Percentiles rank a stretch among this genome's conserved stretches.
Conservation (phyloP, 2,329 filamentous ascomycete species). For the Spiromastix sp. region DNA sequence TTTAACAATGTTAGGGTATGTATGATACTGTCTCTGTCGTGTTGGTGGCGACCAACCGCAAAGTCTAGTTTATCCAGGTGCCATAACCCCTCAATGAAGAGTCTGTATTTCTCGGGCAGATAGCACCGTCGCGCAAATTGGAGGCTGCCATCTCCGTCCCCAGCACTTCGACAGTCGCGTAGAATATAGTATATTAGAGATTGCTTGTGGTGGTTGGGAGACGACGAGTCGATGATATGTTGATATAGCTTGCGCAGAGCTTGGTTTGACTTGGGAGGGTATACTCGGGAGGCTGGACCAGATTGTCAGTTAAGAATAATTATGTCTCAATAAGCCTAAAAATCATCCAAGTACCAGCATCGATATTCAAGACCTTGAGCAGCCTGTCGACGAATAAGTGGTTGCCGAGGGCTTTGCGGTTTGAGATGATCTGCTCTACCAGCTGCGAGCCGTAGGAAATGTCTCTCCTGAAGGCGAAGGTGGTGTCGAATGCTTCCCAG, state of each 20-base stretch:
- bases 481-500: conserved; percentile 55
- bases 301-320: conserved; percentile 3
- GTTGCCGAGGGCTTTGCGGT: conserved; percentile 58
- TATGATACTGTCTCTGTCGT: too few species aligned
- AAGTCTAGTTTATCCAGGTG: conserved; percentile 65
- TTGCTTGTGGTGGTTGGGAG: conserved; percentile 66
- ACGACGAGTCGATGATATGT: conserved; percentile 54
- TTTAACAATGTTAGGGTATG: too few species aligned
- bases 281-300: conserved; percentile 48
- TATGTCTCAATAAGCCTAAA: neutral
- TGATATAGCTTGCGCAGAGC: conserved; percentile 60
- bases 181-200: conserved; percentile 77
- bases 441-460: conserved; percentile 53
- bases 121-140: conserved; percentile 54
- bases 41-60: conserved; percentile 33
- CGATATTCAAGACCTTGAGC: conserved; percentile 57
- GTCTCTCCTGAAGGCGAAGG: conserved; percentile 53
- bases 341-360: conserved; percentile 50
- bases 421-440: conserved; percentile 53
- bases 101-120: conserved; percentile 64
- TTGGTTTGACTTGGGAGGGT: conserved; percentile 62
- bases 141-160: conserved; percentile 35
- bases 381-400: conserved; percentile 72
- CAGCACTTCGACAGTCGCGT: conserved; percentile 55
- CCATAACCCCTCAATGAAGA: conserved; percentile 76